Evolutionary conservation across 495 filamentous ascomycete species (phyloP).

Genomic region (Penicillium fimorum): DNA sequence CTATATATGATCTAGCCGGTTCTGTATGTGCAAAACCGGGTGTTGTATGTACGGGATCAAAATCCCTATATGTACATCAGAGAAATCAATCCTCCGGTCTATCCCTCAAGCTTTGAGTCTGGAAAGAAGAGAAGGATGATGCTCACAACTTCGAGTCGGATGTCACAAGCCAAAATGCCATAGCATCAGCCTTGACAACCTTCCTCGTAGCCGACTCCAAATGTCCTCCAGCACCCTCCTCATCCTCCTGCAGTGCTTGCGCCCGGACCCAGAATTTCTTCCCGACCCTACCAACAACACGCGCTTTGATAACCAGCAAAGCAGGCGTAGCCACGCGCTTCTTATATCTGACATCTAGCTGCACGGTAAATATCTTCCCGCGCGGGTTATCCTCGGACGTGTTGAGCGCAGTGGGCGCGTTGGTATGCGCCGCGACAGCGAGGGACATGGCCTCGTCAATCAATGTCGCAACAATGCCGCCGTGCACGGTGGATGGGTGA

Average conservation of each 20-base stretch:
- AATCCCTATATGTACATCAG: slow-evolving; percentile 4
- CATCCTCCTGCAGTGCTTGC: slow-evolving; percentile 40
- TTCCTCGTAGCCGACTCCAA: slow-evolving; percentile 34
- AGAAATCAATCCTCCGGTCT: slow-evolving; percentile 1
- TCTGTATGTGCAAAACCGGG: slow-evolving; percentile 6
- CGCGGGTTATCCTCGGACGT: slow-evolving; percentile 24
- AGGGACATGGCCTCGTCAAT: slow-evolving; percentile 62
- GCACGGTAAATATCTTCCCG: slow-evolving; percentile 37
- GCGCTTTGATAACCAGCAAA: slow-evolving; percentile 32
- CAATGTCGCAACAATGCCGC: slow-evolving; percentile 62
- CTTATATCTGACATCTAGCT: slow-evolving; percentile 44
- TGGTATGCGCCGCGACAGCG: slow-evolving; percentile 34
- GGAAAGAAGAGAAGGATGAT: not conserved
- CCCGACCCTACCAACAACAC: slow-evolving; percentile 34
- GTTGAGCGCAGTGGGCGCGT: slow-evolving; percentile 3
- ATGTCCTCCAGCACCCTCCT: slow-evolving; percentile 28
- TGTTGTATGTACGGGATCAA: not conserved
- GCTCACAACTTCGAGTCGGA: slow-evolving; percentile 20
- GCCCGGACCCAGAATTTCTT: slow-evolving; percentile 44
- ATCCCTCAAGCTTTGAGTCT: not conserved
- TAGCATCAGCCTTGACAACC: slow-evolving; percentile 39
- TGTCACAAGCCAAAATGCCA: slow-evolving; percentile 44
- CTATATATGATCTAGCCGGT: not conserved
- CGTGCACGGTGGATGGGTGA: slow-evolving; percentile 41
- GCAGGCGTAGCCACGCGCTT: slow-evolving; percentile 34